Evolutionary conservation across 164 flowering plant species (phyloP), one percentile per base, ranked within the genome.

Genomic region (Houttuynia cordata): DNA sequence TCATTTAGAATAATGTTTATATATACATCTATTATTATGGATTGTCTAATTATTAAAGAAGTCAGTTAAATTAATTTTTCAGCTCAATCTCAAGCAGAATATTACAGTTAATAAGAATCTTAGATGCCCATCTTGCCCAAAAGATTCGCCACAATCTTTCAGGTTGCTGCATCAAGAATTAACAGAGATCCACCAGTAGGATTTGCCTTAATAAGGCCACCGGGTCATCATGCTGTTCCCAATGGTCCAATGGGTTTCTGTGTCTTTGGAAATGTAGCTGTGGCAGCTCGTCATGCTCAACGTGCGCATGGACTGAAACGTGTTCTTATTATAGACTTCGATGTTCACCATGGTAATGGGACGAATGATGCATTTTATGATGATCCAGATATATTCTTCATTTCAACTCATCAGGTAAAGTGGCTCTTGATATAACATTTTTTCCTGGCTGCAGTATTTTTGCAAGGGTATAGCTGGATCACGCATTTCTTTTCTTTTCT

Each of bases 281-380:
- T 92, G 57, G 98, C 96, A 62, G 96, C 98, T 73, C 98, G 98
- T 62, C 71, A 88, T 79, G 98, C 88, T 65, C 98, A 92, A 67
- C 83, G 76, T 56, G 79, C 67, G 21, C 95, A 88, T 74, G 88
- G 95, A 57, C 71, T 88, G 57, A 81, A 88, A 74, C 83, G 86
- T 20, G 89, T 92, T 21, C 85, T 92, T 57, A 87, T 92, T 65
- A 87, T 92, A 67, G 98, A 92, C 74, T 92, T 89, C 73, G 96
- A 89, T 78, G 98, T 89, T 66, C 96, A 92, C 70, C 98, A 92
- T 76, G 98, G 98, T 51, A 92, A 92, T 79, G 96, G 98, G 64
- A 92, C 98, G 67, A 83, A 77, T 77, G 98, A 92, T 74, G 90
- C 90, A 19, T 89, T 92, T 79, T 87, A 84, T 65, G 88, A 89